Percentiles rank a stretch among this genome's conserved stretches.
Conservation (phyloP, 176 grass and related monocot genomes). For the Bothriochloa decipiens region DNA sequence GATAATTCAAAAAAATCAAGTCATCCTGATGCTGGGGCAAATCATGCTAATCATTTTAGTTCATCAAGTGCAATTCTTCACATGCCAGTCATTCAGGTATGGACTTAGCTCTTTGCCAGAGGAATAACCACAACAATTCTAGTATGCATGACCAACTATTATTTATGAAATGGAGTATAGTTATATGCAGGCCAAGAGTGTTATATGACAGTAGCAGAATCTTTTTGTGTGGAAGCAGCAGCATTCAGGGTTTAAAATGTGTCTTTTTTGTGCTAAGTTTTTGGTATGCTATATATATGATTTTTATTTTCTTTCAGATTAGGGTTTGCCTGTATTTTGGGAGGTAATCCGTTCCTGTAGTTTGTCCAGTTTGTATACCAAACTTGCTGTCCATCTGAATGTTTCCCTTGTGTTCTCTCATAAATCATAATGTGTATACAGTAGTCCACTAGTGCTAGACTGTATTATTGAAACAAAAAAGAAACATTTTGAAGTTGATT, state of each 20-base stretch:
- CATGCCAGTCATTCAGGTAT: conserved; percentile 43
- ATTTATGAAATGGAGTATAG: conserved; percentile 12
- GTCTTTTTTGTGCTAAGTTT: background rate
- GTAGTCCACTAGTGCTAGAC: background rate
- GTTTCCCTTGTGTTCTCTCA: background rate
- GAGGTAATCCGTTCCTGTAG: background rate
- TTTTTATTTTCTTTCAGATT: background rate
- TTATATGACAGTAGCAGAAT: background rate
- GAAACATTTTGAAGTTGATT: background rate
- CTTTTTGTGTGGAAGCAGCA: background rate
- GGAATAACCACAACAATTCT: background rate
- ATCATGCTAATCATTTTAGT: conserved; percentile 28
- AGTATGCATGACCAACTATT: conserved; percentile 14
- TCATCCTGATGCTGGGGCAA: conserved; percentile 22
- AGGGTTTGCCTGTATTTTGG: conserved; percentile 8
- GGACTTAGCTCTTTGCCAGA: background rate
- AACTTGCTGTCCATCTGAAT: background rate
- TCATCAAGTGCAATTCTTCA: conserved; percentile 44
- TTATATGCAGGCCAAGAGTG: background rate
- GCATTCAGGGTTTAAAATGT: background rate
- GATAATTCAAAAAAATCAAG: conserved; percentile 45
- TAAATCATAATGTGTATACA: conserved; percentile 3
- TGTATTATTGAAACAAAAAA: background rate
- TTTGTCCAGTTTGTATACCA: background rate
- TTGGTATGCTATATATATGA: background rate